phyloP scores from a whole-genome alignment of 1,284 basidiomycete species.

The Stygiomarasmius scandens region DNA sequence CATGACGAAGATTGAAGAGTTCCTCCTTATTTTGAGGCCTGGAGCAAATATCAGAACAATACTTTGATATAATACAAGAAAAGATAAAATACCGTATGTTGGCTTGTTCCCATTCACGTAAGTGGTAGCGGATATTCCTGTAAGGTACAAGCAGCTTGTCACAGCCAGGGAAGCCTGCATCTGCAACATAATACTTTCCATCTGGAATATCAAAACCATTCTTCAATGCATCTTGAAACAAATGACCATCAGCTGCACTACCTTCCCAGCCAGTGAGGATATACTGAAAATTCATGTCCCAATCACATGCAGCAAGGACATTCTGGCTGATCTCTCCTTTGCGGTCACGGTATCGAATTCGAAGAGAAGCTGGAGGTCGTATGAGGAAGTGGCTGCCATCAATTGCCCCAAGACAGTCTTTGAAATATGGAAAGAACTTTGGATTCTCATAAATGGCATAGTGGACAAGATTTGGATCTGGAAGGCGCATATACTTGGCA shows the following conservation, averaged over 20 bases:
- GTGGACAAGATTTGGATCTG: constrained; percentile 5
- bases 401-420: constrained; percentile 3
- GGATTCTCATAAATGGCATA: constrained; percentile 14
- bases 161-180: constrained; percentile 21
- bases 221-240: constrained; percentile 25
- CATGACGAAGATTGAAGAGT: constrained; percentile 12
- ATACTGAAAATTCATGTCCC: constrained; percentile 31
- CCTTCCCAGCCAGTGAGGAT: constrained; percentile 36
- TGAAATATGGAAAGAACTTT: constrained; percentile 1
- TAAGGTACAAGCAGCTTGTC: constrained; percentile 18
- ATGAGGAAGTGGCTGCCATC: background rate
- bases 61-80: background rate
- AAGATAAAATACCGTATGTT: constrained; percentile 2
- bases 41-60: background rate
- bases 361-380: background rate
- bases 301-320: constrained; percentile 30
- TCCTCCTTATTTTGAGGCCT: constrained; percentile 5
- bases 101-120: constrained; percentile 19
- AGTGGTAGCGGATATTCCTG: constrained; percentile 17
- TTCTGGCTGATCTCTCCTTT: constrained; percentile 23
- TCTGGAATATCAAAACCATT: constrained; percentile 25
- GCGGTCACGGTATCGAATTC: constrained; percentile 11
- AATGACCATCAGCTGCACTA: constrained; percentile 28
- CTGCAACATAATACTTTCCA: constrained; percentile 21
- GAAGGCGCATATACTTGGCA: background rate